Evolutionary conservation across 2,329 filamentous ascomycete species (phyloP).

Genomic region (Pseudogymnoascus sp.): DNA sequence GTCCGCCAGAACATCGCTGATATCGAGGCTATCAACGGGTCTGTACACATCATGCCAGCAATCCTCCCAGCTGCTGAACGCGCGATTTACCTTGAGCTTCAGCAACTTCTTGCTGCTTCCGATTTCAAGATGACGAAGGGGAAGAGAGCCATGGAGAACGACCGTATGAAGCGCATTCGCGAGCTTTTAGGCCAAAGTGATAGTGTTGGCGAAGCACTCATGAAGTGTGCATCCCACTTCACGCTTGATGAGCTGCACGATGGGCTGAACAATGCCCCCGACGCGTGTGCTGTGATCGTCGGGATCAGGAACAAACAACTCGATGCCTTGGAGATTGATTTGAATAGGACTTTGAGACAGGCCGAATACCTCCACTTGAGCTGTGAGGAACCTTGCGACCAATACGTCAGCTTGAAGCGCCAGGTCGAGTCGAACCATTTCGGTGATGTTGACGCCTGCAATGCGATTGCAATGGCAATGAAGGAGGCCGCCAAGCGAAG

Average conservation of each 20-base stretch:
- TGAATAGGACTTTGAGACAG: constrained; percentile 21
- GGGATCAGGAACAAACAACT: constrained; percentile 24
- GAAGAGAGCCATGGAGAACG: constrained; percentile 30
- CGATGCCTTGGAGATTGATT: constrained; percentile 21
- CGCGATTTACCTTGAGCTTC: constrained; percentile 45
- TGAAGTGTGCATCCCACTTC: constrained; percentile 37
- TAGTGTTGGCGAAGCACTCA: constrained; percentile 44
- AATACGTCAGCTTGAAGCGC: constrained; percentile 25
- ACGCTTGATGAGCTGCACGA: constrained; percentile 26
- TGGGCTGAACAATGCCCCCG: constrained; percentile 23
- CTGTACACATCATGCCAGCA: constrained; percentile 37
- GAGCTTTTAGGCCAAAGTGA: constrained; percentile 37
- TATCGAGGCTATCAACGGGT: constrained; percentile 36
- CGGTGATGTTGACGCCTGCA: constrained; percentile 11
- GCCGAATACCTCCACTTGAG: constrained; percentile 28
- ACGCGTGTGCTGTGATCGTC: constrained; percentile 30
- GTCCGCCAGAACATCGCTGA: constrained; percentile 34
- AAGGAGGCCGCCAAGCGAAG: constrained; percentile 17
- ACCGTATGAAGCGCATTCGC: constrained; percentile 34
- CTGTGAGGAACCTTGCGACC: constrained; percentile 20
- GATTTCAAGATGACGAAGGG: constrained; percentile 35
- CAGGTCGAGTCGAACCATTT: not conserved
- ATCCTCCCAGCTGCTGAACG: constrained; percentile 39
- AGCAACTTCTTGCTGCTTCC: constrained; percentile 42
- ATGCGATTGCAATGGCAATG: not conserved